Percentiles rank a stretch among this genome's conserved stretches.
These are phyloP conservation scores for Nicotiana attenuata DNA, from an alignment of 257 asterid genomes.

Conservation along the genomic window DNA sequence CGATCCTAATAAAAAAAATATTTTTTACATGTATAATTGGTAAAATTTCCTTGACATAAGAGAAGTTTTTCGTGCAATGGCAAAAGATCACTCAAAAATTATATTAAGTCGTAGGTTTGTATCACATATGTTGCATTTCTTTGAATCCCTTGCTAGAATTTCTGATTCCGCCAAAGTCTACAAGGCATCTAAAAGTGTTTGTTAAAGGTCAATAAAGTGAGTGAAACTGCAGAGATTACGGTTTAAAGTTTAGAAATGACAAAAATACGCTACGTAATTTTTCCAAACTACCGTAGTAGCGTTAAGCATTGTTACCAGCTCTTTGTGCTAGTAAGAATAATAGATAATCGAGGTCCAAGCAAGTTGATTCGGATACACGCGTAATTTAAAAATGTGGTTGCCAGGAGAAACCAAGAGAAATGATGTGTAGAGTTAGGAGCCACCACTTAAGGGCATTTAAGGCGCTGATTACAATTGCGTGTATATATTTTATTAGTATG, in stretches of 20 bases:
- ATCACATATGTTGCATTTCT: background rate
- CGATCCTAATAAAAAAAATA: no score
- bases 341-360: background rate
- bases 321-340: no score
- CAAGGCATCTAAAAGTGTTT: background rate
- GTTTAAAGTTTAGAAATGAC: no score
- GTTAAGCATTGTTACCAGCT: no score
- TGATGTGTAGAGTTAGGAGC: background rate
- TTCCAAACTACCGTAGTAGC: no score
- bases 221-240: rapidly evolving
- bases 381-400: background rate
- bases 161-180: background rate
- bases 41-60: no score
- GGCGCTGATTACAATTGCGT: background rate
- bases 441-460: background rate
- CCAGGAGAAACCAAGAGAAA: background rate
- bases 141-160: background rate
- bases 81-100: background rate
- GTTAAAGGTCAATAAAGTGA: background rate
- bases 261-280: no score
- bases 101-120: background rate
- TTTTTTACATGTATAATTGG: no score
- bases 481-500: background rate
- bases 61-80: no score
- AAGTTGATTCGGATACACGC: background rate